Evolutionary conservation across 2,329 filamentous ascomycete genomes (phyloP), one percentile per base, ranked within the genome.

Genomic region (Monilinia aucupariae): DNA sequence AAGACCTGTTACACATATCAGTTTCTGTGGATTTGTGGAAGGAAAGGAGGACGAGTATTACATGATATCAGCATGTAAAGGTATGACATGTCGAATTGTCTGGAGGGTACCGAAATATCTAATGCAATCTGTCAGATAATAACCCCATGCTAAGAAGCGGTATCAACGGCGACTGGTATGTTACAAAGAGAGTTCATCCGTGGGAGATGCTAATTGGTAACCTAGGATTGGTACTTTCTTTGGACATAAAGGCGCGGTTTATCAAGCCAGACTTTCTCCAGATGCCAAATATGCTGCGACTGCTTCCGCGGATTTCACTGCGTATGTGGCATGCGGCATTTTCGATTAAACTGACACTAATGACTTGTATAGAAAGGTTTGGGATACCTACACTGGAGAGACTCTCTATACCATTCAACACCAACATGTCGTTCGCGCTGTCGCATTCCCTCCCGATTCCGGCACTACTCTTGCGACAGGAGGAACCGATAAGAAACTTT

Each of bases 141-240:
- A 97, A 97, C 75, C 94, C 94, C 58, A 97, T 97, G 92, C 88
- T 99, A 70, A 90, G 94, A 68, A 91, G 97, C 78, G 94, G 94
- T 67, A 84, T 96, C 66, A 99, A 93, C 54, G 94, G 94, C 64
- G 92, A 97, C 76, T 97, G 92, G 90, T 90, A 79, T 65, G 80
- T 69, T 54, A 20, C 54, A 30, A 8, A n/a, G 22, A 56, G 64
- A 41, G 43, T 41, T 13, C 17, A 48, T 25, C 60, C 27, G 32
- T 37, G 30, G 34, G 37, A 30, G 13, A 54, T 70, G 59, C 64
- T 72, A 68, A 71, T 53, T 66, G 9, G 64, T 43, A 10, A 1
- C 45, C 15, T 64, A 85, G 83, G 90, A 97, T 97, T 70, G 94
- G 94, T 55, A 97, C 94, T 45, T 97, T 97, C 75, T 88, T 99